Base-by-base conservation (phyloP, 208 protist genomes). In the Novymonas esmeraldas region DNA sequence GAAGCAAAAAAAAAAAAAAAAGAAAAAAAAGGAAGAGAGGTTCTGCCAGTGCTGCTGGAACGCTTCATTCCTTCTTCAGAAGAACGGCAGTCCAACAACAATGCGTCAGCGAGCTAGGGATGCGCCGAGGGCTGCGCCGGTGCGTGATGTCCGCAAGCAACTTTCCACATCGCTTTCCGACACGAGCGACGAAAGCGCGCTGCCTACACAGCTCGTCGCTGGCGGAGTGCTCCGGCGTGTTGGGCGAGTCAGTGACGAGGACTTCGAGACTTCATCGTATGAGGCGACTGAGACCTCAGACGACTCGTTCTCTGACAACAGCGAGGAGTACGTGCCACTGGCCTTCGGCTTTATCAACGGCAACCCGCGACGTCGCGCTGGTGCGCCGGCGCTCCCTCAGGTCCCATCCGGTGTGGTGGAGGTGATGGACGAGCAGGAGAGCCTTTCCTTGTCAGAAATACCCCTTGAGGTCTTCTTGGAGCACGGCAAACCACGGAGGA, bases 311-410 rank as follows among this genome's bases (percentile, higher is more conserved):
- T 82, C 79, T n/a, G 79, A 92, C 38, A 87, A 79, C 55, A 85
- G 87, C 42, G 76, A 73, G 38, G 73, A 85, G 39, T 92, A 78
- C 71, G 64, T 76, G 11, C 83, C 87, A 44, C 64, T 92, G 28
- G 70, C 61, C 0, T 89, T 92, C 59, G 69, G 66, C 9, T 63
- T 84, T 51, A 63, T 87, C 45, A 81, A 78, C 6, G 71, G 81
- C 31, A 72, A 73, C 20, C 64, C 75, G 3, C 39, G 9, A 13
- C 64, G 80, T 6, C 42, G 52, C 34, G 67, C 57, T 51, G 80
- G 80, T 2, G 68, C 67, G 28, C 56, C 67, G 1, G 61, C 65
- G 44, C 58, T 34, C 44, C 41, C 62, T 1, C 24, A 57, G 26
- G 42, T 29, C 9, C 75, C 75, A 7, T 70, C 57, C n/a, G 75